Percentiles rank a stretch among this genome's conserved stretches.
Evolutionary conservation across 2,329 filamentous ascomycete species (phyloP).

Genomic region (Lachnellula arida): DNA sequence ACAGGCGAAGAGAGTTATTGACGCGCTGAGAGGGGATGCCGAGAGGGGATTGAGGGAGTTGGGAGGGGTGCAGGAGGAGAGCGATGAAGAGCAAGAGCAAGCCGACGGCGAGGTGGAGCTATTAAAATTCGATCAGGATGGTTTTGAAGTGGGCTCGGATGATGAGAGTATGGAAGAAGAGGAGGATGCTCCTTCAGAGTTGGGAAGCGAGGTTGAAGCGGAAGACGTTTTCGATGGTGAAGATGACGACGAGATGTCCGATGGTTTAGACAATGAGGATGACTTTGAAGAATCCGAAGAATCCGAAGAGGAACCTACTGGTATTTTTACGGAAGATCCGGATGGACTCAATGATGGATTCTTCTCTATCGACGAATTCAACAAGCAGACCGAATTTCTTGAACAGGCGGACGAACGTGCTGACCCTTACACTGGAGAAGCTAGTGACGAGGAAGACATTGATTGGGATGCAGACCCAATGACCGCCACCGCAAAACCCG

Average conservation of each 20-base stretch:
- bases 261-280: slow-evolving; percentile 35
- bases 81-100: slow-evolving; percentile 32
- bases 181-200: slow-evolving; percentile 33
- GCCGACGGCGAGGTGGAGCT: slow-evolving; percentile 34
- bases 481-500: slow-evolving; percentile 31
- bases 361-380: slow-evolving; percentile 97
- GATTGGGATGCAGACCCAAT: slow-evolving; percentile 83
- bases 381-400: slow-evolving; percentile 84
- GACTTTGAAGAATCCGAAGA: slow-evolving; percentile 45
- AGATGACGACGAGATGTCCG: slow-evolving; percentile 15
- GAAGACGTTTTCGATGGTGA: slow-evolving; percentile 29
- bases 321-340: slow-evolving; percentile 64
- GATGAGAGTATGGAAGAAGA: slow-evolving; percentile 32
- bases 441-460: slow-evolving; percentile 78
- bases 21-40: slow-evolving; percentile 53
- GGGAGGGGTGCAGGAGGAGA: slow-evolving; percentile 22
- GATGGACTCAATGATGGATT: slow-evolving; percentile 94
- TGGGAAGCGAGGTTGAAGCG: slow-evolving; percentile 30
- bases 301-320: slow-evolving; percentile 43
- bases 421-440: slow-evolving; percentile 67
- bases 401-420: slow-evolving; percentile 80
- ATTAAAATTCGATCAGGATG: slow-evolving; percentile 37
- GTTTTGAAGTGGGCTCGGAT: slow-evolving; percentile 34
- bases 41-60: slow-evolving; percentile 41
- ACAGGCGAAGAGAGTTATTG: slow-evolving; percentile 80